Evolutionary conservation across 2,329 filamentous ascomycete species (phyloP).

Genomic region (Nemania sp.): DNA sequence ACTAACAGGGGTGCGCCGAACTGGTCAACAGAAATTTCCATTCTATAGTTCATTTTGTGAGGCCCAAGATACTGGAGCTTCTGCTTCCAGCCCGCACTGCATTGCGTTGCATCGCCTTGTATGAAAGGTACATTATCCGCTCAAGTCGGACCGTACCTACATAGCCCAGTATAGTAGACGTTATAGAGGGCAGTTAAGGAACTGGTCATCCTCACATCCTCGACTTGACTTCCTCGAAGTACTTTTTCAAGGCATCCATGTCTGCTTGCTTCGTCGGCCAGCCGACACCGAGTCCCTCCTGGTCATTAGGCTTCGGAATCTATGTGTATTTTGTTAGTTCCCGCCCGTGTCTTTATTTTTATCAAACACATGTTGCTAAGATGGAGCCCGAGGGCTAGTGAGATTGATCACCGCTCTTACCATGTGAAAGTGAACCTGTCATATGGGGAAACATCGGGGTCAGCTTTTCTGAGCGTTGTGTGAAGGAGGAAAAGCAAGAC

Average conservation of each 20-base stretch:
- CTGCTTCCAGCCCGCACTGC: not conserved
- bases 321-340: slow-evolving; percentile 41
- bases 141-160: not conserved
- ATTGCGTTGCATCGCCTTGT: not conserved
- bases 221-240: slow-evolving; percentile 82
- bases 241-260: slow-evolving; percentile 80
- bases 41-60: not conserved
- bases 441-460: not conserved
- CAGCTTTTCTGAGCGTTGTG: slow-evolving; percentile 1
- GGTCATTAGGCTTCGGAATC: slow-evolving; percentile 91
- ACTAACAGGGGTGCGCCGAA: not conserved
- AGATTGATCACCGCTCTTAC: slow-evolving; percentile 50
- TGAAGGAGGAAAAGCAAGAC: slow-evolving; percentile 38
- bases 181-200: not conserved
- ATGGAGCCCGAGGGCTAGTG: not conserved
- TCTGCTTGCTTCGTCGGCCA: slow-evolving; percentile 80
- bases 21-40: not conserved
- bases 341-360: not conserved
- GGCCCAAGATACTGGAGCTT: not conserved
- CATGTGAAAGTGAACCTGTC: slow-evolving; percentile 90
- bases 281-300: slow-evolving; percentile 75
- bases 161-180: not conserved
- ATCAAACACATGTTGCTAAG: no score
- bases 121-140: slow-evolving; percentile 7
- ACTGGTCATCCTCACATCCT: slow-evolving; percentile 70